Evolutionary conservation across 495 filamentous ascomycete genomes (phyloP).

Genomic region (Cladorrhinum samala): DNA sequence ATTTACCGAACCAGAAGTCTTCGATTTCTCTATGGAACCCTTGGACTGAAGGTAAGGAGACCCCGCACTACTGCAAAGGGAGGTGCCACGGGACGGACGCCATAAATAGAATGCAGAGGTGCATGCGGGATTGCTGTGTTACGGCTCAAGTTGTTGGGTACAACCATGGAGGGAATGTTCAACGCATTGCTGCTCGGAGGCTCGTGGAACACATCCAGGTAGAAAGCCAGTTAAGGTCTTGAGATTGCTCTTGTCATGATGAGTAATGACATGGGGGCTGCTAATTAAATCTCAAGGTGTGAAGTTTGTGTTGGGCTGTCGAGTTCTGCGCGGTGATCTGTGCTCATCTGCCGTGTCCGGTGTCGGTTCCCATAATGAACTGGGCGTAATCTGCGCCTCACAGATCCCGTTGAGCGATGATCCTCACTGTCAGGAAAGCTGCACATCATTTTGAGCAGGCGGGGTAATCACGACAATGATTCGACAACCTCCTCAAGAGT

Average conservation of each 20-base stretch:
- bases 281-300: not conserved
- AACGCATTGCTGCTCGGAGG: too few relatives aligned
- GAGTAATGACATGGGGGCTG: not conserved
- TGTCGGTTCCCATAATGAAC: not conserved
- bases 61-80: not conserved
- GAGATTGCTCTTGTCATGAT: not conserved
- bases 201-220: too few relatives aligned
- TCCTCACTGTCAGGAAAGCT: not conserved
- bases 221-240: too few relatives aligned
- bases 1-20: too few relatives aligned
- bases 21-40: not conserved
- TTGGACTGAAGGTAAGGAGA: not conserved
- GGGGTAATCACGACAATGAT: conserved; percentile 1
- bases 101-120: not conserved
- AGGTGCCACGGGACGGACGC: not conserved
- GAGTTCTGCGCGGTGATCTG: too few relatives aligned
- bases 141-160: not conserved
- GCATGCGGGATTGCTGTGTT: not conserved
- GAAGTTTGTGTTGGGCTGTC: too few relatives aligned
- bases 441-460: conserved; percentile 6
- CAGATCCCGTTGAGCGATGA: not conserved
- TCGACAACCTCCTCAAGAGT: too few relatives aligned
- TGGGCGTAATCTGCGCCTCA: not conserved
- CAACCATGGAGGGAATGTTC: too few relatives aligned
- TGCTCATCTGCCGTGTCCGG: not conserved